These are phyloP conservation scores for Suillus weaverae DNA, from an alignment of 768 basidiomycete species.

Conservation along the genomic window DNA sequence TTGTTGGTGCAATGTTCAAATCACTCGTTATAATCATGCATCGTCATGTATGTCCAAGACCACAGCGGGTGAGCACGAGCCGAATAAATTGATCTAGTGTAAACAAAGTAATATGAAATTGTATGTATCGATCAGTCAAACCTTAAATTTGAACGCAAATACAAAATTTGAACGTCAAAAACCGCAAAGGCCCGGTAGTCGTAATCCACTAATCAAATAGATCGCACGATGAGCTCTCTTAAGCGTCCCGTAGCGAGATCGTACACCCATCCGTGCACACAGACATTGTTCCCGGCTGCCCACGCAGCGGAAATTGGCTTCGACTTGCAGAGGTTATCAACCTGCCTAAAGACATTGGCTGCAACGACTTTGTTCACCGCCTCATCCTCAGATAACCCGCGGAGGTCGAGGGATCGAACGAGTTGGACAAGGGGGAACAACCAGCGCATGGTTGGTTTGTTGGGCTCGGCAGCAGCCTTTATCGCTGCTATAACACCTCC, in stretches of 20 bases:
- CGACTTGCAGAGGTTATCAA: conserved; percentile 49
- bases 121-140: too few relatives aligned
- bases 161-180: background rate
- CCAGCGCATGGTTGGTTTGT: conserved; percentile 66
- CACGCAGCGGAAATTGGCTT: conserved; percentile 48
- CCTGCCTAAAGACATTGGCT: conserved; percentile 61
- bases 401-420: conserved; percentile 41
- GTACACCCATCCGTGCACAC: conserved; percentile 77
- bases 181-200: background rate
- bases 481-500: conserved; percentile 63
- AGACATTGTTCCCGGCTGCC: conserved; percentile 39
- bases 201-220: background rate
- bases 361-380: conserved; percentile 51
- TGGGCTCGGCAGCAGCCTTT: conserved; percentile 28
- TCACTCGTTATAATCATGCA: too few relatives aligned
- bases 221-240: conserved; percentile 47
- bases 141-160: too few relatives aligned
- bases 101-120: background rate
- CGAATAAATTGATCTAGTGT: background rate
- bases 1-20: too few relatives aligned
- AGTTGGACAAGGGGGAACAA: conserved; percentile 64
- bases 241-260: conserved; percentile 59
- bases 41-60: too few relatives aligned
- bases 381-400: conserved; percentile 34
- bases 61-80: background rate